Percentiles rank a stretch among this genome's conserved stretches.
phyloP scores from a whole-genome alignment of 768 basidiomycete genomes.

The Calocybe cyanea region DNA sequence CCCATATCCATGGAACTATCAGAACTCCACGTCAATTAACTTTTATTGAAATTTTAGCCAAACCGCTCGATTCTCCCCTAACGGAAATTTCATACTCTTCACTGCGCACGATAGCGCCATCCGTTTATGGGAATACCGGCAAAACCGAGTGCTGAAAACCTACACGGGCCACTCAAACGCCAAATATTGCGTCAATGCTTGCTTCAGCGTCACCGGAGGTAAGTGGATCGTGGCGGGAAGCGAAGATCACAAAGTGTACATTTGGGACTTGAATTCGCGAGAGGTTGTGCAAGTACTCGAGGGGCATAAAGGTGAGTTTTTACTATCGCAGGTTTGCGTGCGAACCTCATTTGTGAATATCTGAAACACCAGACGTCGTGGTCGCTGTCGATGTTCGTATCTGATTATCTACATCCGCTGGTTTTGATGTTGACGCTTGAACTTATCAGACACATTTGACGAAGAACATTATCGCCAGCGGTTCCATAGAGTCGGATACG shows the following conservation, averaged over 20 bases:
- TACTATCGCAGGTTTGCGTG: too few species aligned
- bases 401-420: not conserved
- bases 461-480: constrained; percentile 85
- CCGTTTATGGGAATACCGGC: constrained; percentile 94
- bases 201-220: constrained; percentile 80
- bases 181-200: constrained; percentile 81
- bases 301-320: constrained; percentile 65
- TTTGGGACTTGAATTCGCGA: constrained; percentile 91
- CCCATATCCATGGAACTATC: not conserved
- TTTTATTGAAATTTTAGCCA: too few species aligned
- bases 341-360: too few species aligned
- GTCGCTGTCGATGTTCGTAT: constrained; percentile 70
- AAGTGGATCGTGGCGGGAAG: constrained; percentile 91
- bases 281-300: constrained; percentile 78
- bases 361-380: constrained; percentile 71
- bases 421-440: constrained; percentile 9
- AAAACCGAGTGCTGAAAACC: constrained; percentile 86
- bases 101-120: constrained; percentile 92
- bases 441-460: constrained; percentile 70
- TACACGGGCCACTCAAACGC: constrained; percentile 80
- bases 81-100: constrained; percentile 91
- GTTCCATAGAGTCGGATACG: constrained; percentile 81
- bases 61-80: constrained; percentile 92
- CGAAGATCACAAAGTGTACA: constrained; percentile 85
- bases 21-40: too few species aligned